phyloP scores from a whole-genome alignment of 768 basidiomycete species.

The Boletus pseudo-olivaceus region DNA sequence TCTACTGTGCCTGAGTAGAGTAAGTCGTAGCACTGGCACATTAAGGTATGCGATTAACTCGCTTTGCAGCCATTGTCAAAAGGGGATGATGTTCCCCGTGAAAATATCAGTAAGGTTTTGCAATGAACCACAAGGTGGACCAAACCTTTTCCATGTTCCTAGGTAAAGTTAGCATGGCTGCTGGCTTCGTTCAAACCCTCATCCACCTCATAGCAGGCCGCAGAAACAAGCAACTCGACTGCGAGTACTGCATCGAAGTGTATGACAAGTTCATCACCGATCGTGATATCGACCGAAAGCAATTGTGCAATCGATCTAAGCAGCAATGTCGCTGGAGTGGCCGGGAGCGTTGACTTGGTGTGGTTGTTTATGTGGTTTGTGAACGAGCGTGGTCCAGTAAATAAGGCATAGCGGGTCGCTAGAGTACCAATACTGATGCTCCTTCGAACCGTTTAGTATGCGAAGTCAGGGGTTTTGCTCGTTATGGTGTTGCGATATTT shows the following conservation, averaged over 20 bases:
- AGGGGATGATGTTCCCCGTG: neutral
- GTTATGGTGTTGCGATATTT: neutral
- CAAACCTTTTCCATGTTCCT: neutral
- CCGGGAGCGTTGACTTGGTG: neutral
- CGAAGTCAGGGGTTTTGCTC: neutral
- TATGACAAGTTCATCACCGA: neutral
- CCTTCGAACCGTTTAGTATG: neutral
- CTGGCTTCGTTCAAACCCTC: neutral
- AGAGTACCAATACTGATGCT: neutral
- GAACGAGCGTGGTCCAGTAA: neutral
- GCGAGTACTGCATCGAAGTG: neutral
- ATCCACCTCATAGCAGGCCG: neutral
- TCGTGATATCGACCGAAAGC: neutral
- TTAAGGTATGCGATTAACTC: neutral
- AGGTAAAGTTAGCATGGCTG: neutral
- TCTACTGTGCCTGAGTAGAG: neutral
- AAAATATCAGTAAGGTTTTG: neutral
- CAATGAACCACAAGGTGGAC: neutral
- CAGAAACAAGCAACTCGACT: neutral
- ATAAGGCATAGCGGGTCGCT: neutral
- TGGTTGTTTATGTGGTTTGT: neutral
- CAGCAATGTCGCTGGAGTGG: neutral
- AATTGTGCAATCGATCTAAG: neutral
- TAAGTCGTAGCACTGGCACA: neutral
- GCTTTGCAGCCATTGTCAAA: neutral